Conservation (phyloP, 1,139 yeast species). For the Candida glucosophila region DNA sequence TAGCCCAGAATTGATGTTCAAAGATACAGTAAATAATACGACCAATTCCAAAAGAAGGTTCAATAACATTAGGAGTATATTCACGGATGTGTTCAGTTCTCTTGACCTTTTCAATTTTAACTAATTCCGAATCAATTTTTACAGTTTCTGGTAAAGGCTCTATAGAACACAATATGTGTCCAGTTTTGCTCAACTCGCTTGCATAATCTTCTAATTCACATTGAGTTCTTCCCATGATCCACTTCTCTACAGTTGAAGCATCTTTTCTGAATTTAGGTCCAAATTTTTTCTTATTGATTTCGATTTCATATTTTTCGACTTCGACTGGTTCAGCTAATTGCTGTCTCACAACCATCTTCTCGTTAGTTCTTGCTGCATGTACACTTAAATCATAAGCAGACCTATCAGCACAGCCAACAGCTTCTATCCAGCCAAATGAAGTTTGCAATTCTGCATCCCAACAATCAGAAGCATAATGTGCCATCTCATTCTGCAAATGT, state of each 20-base stretch:
- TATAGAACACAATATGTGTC: conserved; percentile 58
- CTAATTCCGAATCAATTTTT: conserved; percentile 65
- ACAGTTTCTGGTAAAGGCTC: conserved; percentile 51
- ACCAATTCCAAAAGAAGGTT: conserved; percentile 99
- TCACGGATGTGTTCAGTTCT: conserved; percentile 90
- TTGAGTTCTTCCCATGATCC: conserved; percentile 70
- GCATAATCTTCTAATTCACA: conserved; percentile 76
- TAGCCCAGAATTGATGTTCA: conserved; percentile 93
- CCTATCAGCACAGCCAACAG: conserved; percentile 99
- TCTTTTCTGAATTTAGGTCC: conserved; percentile 97
- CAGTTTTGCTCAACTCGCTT: conserved; percentile 53
- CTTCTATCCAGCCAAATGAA: conserved; percentile 98
- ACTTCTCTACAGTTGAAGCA: conserved; percentile 84
- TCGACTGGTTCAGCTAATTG: conserved; percentile 74
- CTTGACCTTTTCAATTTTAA: conserved; percentile 69
- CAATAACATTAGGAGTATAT: conserved; percentile 94
- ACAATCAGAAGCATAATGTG: conserved; percentile 98
- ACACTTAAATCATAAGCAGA: conserved; percentile 96
- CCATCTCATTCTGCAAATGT: conserved; percentile 98
- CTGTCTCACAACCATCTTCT: conserved; percentile 90
- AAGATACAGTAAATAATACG: conserved; percentile 89
- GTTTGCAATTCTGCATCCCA: conserved; percentile 99
- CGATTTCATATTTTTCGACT: conserved; percentile 78
- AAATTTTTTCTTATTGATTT: conserved; percentile 85
- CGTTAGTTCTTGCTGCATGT: conserved; percentile 91